Evolutionary conservation across 805 yeast species (phyloP), one percentile per base, ranked within the genome.

Genomic region (Kluyveromyces lactis): DNA sequence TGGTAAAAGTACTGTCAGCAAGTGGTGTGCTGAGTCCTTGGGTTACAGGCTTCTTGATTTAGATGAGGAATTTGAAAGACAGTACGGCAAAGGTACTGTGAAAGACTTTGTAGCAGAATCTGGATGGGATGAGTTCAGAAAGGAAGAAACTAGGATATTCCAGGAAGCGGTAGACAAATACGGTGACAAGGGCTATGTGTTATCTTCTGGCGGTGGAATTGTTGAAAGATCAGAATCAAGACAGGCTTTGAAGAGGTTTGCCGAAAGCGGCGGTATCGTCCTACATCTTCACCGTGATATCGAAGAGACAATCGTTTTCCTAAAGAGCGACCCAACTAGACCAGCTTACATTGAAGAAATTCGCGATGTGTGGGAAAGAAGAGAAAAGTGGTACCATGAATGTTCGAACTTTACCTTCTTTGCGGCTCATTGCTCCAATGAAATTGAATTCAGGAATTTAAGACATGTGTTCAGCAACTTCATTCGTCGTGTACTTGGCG

Each of bases 191-290:
- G 81, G 81, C 4, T 68, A 78, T 51, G 83, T 90, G 17, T 72
- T 90, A 40, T 85, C 97, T 0, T 85, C 96, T 36, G 99, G 99
- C 26, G 99, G 99, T 32, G 99, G 99, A 8, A 70, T 92, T 44
- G 95, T 92, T 19, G 97, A 90, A 62, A 72, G 72, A 29, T 69
- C 69, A 6, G 72, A 60, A n/a, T 77, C 94, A 4, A 74, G 97
- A 51, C 68, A 68, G 9, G 48, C 75, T 6, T 68, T 92, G 58
- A 71, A 78, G 49, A 56, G 67, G 6, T 83, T 77, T 58, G 61
- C 63, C 6, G 51, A 64, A 17, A 46, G 61, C 11, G 84, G 83
- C 18, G 95, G 95, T 29, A 72, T 84, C 47, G 97, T 92, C 10
- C 68, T 92, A 40, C 97, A 92, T 53, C 70, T 92, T 43, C 97